These are phyloP conservation scores for Cicer bijugum DNA, from an alignment of 306 rosid species.

Conservation along the genomic window DNA sequence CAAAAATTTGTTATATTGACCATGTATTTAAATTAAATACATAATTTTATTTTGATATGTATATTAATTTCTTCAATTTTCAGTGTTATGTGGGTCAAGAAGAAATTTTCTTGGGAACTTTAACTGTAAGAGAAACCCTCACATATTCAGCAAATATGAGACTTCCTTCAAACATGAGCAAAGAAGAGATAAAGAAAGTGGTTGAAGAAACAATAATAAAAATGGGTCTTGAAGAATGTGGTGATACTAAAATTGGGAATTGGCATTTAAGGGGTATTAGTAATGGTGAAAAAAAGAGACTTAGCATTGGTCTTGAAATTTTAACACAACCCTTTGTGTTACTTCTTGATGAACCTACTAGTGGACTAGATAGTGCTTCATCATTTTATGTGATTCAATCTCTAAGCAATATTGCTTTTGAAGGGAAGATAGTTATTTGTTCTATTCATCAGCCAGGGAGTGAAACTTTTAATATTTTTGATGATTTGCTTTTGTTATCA, in stretches of 20 bases:
- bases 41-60: neutral
- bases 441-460: slow-evolving; percentile 77
- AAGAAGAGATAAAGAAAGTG: slow-evolving; percentile 55
- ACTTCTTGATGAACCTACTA: slow-evolving; percentile 85
- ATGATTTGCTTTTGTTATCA: slow-evolving; percentile 70
- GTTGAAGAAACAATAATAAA: slow-evolving; percentile 60
- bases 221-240: slow-evolving; percentile 83
- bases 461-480: slow-evolving; percentile 71
- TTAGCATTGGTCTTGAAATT: slow-evolving; percentile 77
- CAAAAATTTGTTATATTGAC: no score
- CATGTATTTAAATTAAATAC: no score
- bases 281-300: slow-evolving; percentile 77
- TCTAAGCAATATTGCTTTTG: slow-evolving; percentile 61
- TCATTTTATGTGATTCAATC: slow-evolving; percentile 71
- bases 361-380: slow-evolving; percentile 85
- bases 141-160: slow-evolving; percentile 69
- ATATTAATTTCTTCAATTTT: slow-evolving; percentile 21
- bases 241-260: slow-evolving; percentile 66
- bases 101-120: slow-evolving; percentile 68
- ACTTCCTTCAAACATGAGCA: slow-evolving; percentile 59
- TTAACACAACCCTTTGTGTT: slow-evolving; percentile 64
- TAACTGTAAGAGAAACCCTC: slow-evolving; percentile 73
- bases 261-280: slow-evolving; percentile 81
- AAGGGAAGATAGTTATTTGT: slow-evolving; percentile 66
- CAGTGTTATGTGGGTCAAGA: slow-evolving; percentile 87